These are phyloP conservation scores for Didymella pinodella DNA, from an alignment of 2,329 filamentous ascomycete genomes.

Conservation along the genomic window DNA sequence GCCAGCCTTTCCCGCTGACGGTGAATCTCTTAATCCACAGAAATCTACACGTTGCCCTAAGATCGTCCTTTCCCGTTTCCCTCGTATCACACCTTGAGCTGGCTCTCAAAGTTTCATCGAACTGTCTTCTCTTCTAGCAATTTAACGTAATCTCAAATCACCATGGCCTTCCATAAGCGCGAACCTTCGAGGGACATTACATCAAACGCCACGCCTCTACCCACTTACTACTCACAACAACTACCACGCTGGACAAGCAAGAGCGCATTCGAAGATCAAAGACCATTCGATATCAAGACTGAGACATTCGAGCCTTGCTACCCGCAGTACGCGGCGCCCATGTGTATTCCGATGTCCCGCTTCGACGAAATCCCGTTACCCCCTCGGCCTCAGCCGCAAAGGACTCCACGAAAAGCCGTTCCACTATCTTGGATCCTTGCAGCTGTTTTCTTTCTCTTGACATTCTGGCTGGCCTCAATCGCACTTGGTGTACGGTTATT, in stretches of 20 bases:
- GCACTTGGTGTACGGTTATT: constrained; percentile 31
- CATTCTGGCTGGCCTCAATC: constrained; percentile 35
- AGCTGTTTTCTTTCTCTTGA: constrained; percentile 33
- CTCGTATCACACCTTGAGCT: constrained; percentile 2
- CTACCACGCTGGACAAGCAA: constrained; percentile 20
- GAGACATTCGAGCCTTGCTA: constrained; percentile 24
- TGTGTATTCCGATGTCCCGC: constrained; percentile 4
- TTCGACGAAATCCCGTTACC: constrained; percentile 22
- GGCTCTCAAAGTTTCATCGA: neutral
- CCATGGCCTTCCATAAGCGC: constrained; percentile 24
- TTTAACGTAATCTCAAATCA: neutral
- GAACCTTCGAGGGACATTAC: constrained; percentile 27
- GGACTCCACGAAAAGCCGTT: constrained; percentile 12
- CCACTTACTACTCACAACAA: constrained; percentile 32
- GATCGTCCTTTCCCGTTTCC: neutral
- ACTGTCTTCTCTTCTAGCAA: neutral
- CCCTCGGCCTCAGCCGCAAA: constrained; percentile 16
- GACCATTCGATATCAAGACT: constrained; percentile 7
- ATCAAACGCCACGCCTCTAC: constrained; percentile 30
- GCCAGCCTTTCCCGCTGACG: constrained; percentile 3
- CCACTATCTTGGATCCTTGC: constrained; percentile 38
- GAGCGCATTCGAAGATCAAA: constrained; percentile 21
- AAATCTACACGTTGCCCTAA: neutral
- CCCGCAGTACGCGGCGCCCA: constrained; percentile 17
- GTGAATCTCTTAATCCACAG: neutral